These are phyloP conservation scores for Tuctoria greenei DNA, from an alignment of 176 grass and related monocot species.

Conservation along the genomic window DNA sequence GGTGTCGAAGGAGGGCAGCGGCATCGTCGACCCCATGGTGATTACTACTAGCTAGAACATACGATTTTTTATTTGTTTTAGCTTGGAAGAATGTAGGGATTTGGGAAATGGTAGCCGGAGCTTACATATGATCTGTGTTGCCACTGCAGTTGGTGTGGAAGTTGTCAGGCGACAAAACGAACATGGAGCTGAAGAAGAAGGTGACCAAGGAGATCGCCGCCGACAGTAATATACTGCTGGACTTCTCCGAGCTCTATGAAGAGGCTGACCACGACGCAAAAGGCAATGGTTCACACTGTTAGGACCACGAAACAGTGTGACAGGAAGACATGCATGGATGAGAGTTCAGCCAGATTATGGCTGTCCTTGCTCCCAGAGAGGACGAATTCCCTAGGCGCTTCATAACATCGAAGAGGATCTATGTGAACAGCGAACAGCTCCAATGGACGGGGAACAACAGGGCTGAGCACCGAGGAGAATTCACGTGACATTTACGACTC, in stretches of 20 bases:
- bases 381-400: background rate
- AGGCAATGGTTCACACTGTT: background rate
- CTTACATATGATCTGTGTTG: background rate
- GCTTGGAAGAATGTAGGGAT: background rate
- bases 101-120: background rate
- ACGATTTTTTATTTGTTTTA: background rate
- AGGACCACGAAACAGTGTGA: background rate
- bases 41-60: background rate
- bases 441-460: background rate
- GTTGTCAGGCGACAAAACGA: slow-evolving; percentile 23
- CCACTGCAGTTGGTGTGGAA: slow-evolving; percentile 50
- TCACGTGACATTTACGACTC: background rate
- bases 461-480: background rate
- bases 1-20: slow-evolving; percentile 20
- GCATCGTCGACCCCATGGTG: slow-evolving; percentile 37
- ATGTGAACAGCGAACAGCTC: background rate
- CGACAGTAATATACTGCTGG: slow-evolving; percentile 31
- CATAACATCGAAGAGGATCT: background rate
- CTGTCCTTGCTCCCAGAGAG: background rate
- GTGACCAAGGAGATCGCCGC: slow-evolving; percentile 35
- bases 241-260: slow-evolving; percentile 7
- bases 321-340: background rate
- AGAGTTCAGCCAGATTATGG: background rate
- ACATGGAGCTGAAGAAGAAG: slow-evolving; percentile 44
- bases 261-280: background rate